These are phyloP conservation scores for Boletus subparvulus DNA, from an alignment of 768 basidiomycete genomes.

Conservation along the genomic window DNA sequence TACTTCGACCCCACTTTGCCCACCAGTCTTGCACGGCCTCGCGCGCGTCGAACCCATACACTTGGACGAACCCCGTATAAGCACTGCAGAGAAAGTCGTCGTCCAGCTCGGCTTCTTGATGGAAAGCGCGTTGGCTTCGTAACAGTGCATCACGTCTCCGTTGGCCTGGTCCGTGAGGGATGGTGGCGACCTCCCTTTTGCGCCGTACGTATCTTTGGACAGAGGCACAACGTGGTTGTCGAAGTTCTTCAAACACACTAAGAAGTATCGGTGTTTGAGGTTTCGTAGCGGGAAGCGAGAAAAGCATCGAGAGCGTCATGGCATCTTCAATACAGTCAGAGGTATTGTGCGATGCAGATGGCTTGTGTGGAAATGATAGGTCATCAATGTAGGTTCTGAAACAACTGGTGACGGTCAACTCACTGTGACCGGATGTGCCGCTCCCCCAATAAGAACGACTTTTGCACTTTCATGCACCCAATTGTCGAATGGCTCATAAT, in stretches of 20 bases:
- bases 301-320: slow-evolving; percentile 54
- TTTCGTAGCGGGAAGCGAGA: slow-evolving; percentile 46
- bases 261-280: slow-evolving; percentile 50
- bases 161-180: slow-evolving; percentile 44
- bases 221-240: slow-evolving; percentile 45
- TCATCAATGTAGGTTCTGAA: background rate
- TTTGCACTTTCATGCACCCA: slow-evolving; percentile 51
- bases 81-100: slow-evolving; percentile 42
- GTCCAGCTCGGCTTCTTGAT: slow-evolving; percentile 39
- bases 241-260: slow-evolving; percentile 56
- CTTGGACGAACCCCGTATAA: slow-evolving; percentile 50
- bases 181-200: slow-evolving; percentile 42
- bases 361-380: slow-evolving; percentile 34
- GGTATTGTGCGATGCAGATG: slow-evolving; percentile 47
- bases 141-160: slow-evolving; percentile 43
- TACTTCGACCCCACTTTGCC: slow-evolving; percentile 47
- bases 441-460: slow-evolving; percentile 56
- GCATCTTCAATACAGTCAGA: slow-evolving; percentile 59
- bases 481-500: slow-evolving; percentile 41
- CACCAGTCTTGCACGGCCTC: slow-evolving; percentile 65
- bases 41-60: slow-evolving; percentile 48
- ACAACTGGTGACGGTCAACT: background rate
- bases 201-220: slow-evolving; percentile 43
- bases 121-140: slow-evolving; percentile 25
- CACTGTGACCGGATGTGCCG: slow-evolving; percentile 56